Conservation (phyloP, 2,329 filamentous ascomycete genomes). For the Aspergillus tamarii region DNA sequence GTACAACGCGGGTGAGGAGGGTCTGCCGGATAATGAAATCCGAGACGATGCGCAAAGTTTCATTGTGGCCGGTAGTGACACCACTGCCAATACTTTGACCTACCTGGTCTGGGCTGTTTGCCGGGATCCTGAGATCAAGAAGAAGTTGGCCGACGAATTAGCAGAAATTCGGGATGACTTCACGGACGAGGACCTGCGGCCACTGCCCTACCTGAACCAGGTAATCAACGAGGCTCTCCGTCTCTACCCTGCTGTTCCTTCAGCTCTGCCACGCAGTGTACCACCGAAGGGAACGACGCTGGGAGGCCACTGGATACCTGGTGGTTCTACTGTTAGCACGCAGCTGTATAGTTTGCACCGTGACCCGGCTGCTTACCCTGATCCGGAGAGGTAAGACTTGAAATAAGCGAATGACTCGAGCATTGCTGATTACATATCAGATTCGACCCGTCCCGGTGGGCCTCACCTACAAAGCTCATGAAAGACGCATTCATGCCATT, state of each 20-base stretch:
- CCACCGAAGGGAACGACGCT: slow-evolving; percentile 50
- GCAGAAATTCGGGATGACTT: slow-evolving; percentile 19
- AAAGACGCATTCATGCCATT: slow-evolving; percentile 69
- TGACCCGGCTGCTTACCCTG: slow-evolving; percentile 53
- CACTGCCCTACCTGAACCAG: slow-evolving; percentile 58
- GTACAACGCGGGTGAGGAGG: slow-evolving; percentile 26
- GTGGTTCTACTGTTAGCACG: slow-evolving; percentile 56
- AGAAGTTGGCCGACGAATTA: slow-evolving; percentile 26
- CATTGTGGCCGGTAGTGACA: slow-evolving; percentile 58
- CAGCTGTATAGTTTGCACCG: slow-evolving; percentile 61
- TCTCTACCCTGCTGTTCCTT: slow-evolving; percentile 60
- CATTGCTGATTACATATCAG: slow-evolving; percentile 39
- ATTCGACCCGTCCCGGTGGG: slow-evolving; percentile 34
- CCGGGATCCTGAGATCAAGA: slow-evolving; percentile 16
- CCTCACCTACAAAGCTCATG: slow-evolving; percentile 38
- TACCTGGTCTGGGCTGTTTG: slow-evolving; percentile 41
- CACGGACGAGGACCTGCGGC: slow-evolving; percentile 49
- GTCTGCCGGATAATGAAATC: slow-evolving; percentile 40
- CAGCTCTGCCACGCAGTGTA: slow-evolving; percentile 56
- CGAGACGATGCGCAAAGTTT: slow-evolving; percentile 46
- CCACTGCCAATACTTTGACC: slow-evolving; percentile 55
- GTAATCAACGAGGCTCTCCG: slow-evolving; percentile 63
- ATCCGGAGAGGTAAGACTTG: slow-evolving; percentile 54
- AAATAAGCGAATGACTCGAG: no score
- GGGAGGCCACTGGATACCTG: slow-evolving; percentile 50